phyloP scores from a whole-genome alignment of 1,284 basidiomycete species.

The Microstroma glucosiphilum region DNA sequence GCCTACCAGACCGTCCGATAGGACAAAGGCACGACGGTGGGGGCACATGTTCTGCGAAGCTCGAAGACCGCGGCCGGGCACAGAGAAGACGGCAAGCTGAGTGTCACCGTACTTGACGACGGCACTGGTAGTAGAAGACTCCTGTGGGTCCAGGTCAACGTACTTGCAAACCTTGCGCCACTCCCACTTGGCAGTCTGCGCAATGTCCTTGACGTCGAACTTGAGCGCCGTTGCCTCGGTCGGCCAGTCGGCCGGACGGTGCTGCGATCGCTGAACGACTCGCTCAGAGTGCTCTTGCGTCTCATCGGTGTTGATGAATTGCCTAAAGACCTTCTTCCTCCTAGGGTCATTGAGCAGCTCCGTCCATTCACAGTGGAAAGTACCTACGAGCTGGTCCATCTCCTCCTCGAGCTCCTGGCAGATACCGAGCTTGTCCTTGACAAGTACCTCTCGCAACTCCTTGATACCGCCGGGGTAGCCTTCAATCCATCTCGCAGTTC shows the following conservation, averaged over 20 bases:
- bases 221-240: conserved; percentile 58
- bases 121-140: conserved; percentile 55
- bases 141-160: conserved; percentile 58
- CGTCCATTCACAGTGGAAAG: conserved; percentile 69
- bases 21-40: conserved; percentile 65
- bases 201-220: conserved; percentile 53
- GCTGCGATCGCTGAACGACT: conserved; percentile 63
- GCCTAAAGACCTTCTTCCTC: conserved; percentile 60
- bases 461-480: conserved; percentile 65
- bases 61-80: conserved; percentile 60
- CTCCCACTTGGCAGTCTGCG: conserved; percentile 59
- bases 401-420: conserved; percentile 66
- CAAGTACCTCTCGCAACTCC: conserved; percentile 61
- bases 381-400: conserved; percentile 63
- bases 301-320: conserved; percentile 66
- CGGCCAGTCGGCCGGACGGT: conserved; percentile 66
- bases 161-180: conserved; percentile 60
- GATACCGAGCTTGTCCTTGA: conserved; percentile 71
- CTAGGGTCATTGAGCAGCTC: conserved; percentile 60
- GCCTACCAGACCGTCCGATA: conserved; percentile 61
- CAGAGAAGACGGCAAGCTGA: conserved; percentile 64
- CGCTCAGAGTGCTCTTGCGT: conserved; percentile 58
- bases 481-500: conserved; percentile 73
- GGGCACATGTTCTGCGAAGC: conserved; percentile 67
- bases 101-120: conserved; percentile 67